phyloP scores from a whole-genome alignment of 2,329 filamentous ascomycete genomes.

The Botrytis medusae region DNA sequence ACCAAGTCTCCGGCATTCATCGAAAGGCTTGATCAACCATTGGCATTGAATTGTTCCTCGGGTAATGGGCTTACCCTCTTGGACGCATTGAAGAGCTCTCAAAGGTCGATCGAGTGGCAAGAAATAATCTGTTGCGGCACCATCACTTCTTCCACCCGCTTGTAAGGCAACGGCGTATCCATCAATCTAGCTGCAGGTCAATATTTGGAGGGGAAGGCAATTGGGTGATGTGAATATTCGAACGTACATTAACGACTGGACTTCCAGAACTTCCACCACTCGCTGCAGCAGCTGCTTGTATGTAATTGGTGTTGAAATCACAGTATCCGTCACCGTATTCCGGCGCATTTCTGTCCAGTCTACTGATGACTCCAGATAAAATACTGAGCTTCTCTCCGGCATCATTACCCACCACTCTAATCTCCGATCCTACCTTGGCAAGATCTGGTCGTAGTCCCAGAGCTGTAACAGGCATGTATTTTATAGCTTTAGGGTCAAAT shows the following conservation, averaged over 20 bases:
- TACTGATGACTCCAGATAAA: slow-evolving; percentile 93
- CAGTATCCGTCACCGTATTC: slow-evolving; percentile 98
- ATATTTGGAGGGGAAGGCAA: neutral
- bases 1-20: slow-evolving; percentile 89
- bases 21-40: slow-evolving; percentile 95
- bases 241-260: slow-evolving; percentile 76
- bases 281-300: slow-evolving; percentile 94
- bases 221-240: neutral
- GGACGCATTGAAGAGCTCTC: slow-evolving; percentile 83
- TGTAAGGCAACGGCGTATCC: slow-evolving; percentile 90
- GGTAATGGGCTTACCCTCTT: slow-evolving; percentile 70
- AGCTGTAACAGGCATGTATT: slow-evolving; percentile 89
- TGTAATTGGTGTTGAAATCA: slow-evolving; percentile 95
- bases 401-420: slow-evolving; percentile 96
- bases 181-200: slow-evolving; percentile 56
- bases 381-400: slow-evolving; percentile 98
- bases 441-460: slow-evolving; percentile 81
- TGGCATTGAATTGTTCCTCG: slow-evolving; percentile 97
- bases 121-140: slow-evolving; percentile 97
- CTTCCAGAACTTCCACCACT: slow-evolving; percentile 97
- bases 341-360: slow-evolving; percentile 92
- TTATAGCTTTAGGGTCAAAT: slow-evolving; percentile 93
- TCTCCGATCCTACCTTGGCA: slow-evolving; percentile 88
- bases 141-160: slow-evolving; percentile 89
- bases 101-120: slow-evolving; percentile 87